Base-by-base conservation (phyloP, 2,329 filamentous ascomycete genomes). In the Xylariomycetidae sp. region DNA sequence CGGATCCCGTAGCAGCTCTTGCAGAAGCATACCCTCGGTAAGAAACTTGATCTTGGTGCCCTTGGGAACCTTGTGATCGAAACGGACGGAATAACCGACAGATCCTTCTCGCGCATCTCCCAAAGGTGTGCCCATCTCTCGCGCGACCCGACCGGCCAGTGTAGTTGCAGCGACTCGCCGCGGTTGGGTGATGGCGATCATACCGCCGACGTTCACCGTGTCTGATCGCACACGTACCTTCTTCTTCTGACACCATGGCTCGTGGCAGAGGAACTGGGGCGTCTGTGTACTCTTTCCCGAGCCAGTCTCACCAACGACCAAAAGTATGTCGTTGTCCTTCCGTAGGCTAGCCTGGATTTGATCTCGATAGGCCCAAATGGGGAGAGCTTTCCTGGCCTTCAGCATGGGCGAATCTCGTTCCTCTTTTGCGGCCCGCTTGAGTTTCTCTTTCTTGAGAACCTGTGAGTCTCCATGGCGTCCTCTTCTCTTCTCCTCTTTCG, bases 201-300 rank as follows among this genome's bases (percentile, higher is more conserved):
- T 82, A 1, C 86, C 85, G 9, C 84, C 84, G 2, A 88, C 76
- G 9, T 58, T 63, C 2, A 72, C 59, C 2, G 73, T 68, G 32
- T 65, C 52, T 3, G 52, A 49, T 18, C 52, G 40, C 2, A 80
- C 46, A 31, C 64, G 72, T 28, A 77, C 70, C 37, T 60, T 75
- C 37, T 68, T 69, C 22, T 69, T 72, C 34, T 66, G 69, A 57
- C 88, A 95, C 88, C 89, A 96, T 6, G 76, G 62, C 52, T 95
- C 85, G 17, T 66, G 60, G 28, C 82, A 75, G 6, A 98, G 65
- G 42, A 95, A 95, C 52, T 96, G 92, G 0, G 92, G 90, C 0
- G 95, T 81, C 60, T 98, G 92, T 0, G 92, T 98, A 65, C 85
- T 93, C 63, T 98, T 98, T 55, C 92, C 92, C 10, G 86, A 94